phyloP scores from a whole-genome alignment of 2,329 filamentous ascomycete species.

The Tolypocladium ophioglossoides region DNA sequence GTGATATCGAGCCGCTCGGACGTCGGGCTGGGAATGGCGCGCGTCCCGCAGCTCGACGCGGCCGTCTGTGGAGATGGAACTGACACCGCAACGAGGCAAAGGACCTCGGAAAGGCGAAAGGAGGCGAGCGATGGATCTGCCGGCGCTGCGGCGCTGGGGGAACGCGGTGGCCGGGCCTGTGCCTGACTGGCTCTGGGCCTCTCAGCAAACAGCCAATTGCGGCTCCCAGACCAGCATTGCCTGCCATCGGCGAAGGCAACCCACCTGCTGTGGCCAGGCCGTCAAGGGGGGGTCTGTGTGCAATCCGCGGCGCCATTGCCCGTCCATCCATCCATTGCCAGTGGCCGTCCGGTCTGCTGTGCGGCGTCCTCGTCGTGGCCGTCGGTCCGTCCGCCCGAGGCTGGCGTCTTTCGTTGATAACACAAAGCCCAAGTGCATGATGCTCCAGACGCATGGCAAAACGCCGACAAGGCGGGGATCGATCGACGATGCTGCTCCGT shows the following conservation, averaged over 20 bases:
- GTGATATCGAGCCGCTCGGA: not conserved
- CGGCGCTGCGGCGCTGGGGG: not conserved
- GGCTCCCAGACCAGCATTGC: not conserved
- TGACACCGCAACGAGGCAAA: not conserved
- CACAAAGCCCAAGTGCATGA: not conserved
- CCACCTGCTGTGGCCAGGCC: not conserved
- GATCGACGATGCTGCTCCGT: not conserved
- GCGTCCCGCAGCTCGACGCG: not conserved
- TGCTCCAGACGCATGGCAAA: not conserved
- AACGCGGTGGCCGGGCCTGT: not conserved
- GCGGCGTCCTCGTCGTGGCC: not conserved
- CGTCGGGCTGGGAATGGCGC: not conserved
- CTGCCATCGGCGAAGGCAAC: not conserved
- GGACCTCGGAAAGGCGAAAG: not conserved
- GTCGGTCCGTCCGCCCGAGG: not conserved
- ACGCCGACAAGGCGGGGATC: not conserved
- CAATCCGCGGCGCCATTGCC: not conserved
- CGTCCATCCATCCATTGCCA: not conserved
- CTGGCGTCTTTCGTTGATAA: not conserved
- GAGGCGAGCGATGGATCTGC: not conserved
- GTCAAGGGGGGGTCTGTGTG: not conserved
- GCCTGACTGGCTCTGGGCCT: constrained; percentile 1
- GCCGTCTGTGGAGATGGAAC: not conserved
- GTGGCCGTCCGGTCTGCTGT: not conserved
- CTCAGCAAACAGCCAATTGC: not conserved